Conservation (phyloP, 441 rosid genomes). For the Adansonia madagascariensis region DNA sequence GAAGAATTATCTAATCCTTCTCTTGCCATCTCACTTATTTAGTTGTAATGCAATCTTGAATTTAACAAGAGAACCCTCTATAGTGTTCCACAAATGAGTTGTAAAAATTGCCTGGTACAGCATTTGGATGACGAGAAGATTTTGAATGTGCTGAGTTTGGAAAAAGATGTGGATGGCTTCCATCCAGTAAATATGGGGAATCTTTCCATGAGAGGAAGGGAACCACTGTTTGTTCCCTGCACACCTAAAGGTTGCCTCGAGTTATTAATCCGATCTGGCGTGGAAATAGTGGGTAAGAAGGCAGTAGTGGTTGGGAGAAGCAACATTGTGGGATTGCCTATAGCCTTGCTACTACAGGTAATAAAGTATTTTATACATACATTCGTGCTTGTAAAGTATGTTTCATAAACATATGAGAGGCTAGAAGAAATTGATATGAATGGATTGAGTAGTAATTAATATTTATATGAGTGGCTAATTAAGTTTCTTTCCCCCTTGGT, state of each 20-base stretch:
- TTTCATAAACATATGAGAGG: conserved; percentile 17
- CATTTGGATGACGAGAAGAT: conserved; percentile 80
- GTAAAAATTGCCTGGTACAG: conserved; percentile 49
- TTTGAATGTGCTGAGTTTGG: conserved; percentile 61
- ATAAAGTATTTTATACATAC: neutral
- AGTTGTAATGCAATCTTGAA: neutral
- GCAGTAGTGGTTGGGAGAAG: conserved; percentile 88
- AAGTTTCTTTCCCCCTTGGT: neutral
- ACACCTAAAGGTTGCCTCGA: conserved; percentile 87
- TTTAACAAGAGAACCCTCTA: conserved; percentile 15
- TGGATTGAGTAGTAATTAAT: neutral
- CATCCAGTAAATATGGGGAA: conserved; percentile 84
- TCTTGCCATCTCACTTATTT: neutral
- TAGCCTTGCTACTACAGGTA: conserved; percentile 83
- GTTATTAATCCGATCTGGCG: conserved; percentile 69
- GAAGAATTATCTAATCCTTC: conserved; percentile 4
- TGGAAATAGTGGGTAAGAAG: conserved; percentile 69
- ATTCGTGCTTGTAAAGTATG: neutral
- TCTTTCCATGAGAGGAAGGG: conserved; percentile 91
- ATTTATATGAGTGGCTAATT: neutral
- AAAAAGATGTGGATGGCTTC: conserved; percentile 94
- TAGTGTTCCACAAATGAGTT: conserved; percentile 34
- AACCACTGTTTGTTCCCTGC: conserved; percentile 79
- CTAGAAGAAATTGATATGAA: conserved; percentile 14
- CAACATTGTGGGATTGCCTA: conserved; percentile 84